Percentiles rank a stretch among this genome's conserved stretches.
Evolutionary conservation across 2,329 filamentous ascomycete species (phyloP).

Genomic region (Aspergillus arachidicola): DNA sequence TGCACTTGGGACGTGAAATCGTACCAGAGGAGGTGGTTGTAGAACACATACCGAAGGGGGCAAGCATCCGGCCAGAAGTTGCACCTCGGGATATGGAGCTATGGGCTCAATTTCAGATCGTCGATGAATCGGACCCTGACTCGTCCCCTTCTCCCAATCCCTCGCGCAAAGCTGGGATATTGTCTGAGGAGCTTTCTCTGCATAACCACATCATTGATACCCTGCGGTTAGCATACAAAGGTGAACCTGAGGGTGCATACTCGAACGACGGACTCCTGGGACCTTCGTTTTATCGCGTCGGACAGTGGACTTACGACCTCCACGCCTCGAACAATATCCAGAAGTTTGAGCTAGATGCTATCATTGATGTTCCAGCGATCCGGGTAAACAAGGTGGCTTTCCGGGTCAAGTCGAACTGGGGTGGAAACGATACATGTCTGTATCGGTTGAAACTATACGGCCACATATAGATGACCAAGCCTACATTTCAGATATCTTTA

Average conservation of each 20-base stretch:
- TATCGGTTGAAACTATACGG: constrained; percentile 51
- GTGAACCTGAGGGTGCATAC: constrained; percentile 35
- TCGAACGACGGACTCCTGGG: constrained; percentile 41
- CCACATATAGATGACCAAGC: constrained; percentile 23
- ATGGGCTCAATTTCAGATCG: constrained; percentile 62
- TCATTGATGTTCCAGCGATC: constrained; percentile 38
- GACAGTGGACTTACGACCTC: constrained; percentile 44
- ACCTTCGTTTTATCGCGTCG: constrained; percentile 42
- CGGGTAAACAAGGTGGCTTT: constrained; percentile 45
- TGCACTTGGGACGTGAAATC: constrained; percentile 50
- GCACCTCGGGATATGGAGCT: constrained; percentile 72
- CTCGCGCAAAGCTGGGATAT: background rate
- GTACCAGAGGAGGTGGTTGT: constrained; percentile 70
- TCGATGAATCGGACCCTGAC: constrained; percentile 9
- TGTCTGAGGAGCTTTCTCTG: constrained; percentile 23
- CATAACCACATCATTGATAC: constrained; percentile 35
- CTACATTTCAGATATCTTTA: background rate
- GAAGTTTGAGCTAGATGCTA: constrained; percentile 40
- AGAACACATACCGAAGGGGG: constrained; percentile 68
- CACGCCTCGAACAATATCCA: constrained; percentile 39
- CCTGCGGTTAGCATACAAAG: constrained; percentile 32
- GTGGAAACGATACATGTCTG: constrained; percentile 46
- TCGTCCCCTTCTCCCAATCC: background rate
- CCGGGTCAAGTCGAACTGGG: constrained; percentile 48
- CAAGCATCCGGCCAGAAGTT: constrained; percentile 61